Evolutionary conservation across 148 eudicot species (phyloP), one percentile per base, ranked within the genome.

Genomic region (Tetragonia tetragonoides): DNA sequence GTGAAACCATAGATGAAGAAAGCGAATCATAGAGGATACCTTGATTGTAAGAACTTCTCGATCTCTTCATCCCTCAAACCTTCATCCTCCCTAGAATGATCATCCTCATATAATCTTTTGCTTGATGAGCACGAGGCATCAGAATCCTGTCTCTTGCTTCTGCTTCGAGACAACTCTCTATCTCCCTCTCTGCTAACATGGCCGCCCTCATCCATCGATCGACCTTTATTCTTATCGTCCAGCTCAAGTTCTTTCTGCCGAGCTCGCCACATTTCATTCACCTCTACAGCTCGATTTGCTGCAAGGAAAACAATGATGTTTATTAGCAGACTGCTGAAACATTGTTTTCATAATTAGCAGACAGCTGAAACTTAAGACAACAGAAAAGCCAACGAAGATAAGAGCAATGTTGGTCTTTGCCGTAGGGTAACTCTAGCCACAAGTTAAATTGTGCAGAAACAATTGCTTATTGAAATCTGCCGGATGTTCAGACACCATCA

Each of bases 211-310:
- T 77, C 81, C 68, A 79, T 81, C 2, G 65, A 21, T 76, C 84
- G 60, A 73, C 88, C 84, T 85, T 80, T 91, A 47, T 71, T 60
- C 87, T 82, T 86, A 64, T 83, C 78, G 72, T 93, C 91, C 87
- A 95, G 81, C 80, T 95, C 97, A 65, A 76, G 57, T 86, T 95
- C 97, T 78, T 93, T 95, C 80, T 93, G 88, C 73, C 97, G 88
- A 44, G 80, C 80, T 41, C 91, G 86, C 99, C 99, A 93, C 97
- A 95, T 93, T 87, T 95, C 99, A 87, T 89, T 88, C 73, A 92
- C 89, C 81, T 95, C 99, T 73, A 95, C 96, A 66, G 84, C 87
- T 77, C 94, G 89, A 77, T 95, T 95, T 79, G 93, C 99, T 95
- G 85, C 68, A 79, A 80, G 60, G 38, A 75, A 23, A 62, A 46